Base-by-base conservation (phyloP, 768 basidiomycete species). In the Pleurotus tuoliensis region DNA sequence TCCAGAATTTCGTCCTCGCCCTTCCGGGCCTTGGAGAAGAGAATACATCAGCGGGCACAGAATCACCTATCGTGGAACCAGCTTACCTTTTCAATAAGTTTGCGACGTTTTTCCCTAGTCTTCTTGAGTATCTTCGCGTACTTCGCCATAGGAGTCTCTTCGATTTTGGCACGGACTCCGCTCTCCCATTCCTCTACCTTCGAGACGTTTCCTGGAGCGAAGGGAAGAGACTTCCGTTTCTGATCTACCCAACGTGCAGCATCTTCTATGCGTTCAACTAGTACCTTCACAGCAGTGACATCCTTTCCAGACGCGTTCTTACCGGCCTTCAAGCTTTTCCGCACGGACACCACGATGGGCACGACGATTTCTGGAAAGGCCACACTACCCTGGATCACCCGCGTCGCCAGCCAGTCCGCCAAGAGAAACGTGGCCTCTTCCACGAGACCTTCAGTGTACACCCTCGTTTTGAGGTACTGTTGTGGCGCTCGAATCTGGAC, bases 301-400 rank as follows among this genome's bases (percentile, higher is more conserved):
- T 88, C 87, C 65, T 91, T 91, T 0, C 74, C 69, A 47, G 72
- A 63, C 45, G 69, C 63, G 37, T 76, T 67, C 56, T 80, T 81
- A 22, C 77, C 74, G 39, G 71, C 75, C 69, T 97, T 98, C 61
- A 95, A 63, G 55, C 82, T 78, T 61, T 88, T 87, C 44, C 85
- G 84, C 50, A 99, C 74, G 1, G 82, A 75, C 9, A 90, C 79
- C 13, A 86, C 72, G 38, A 94, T 74, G 2, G 95, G 94, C 11
- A 98, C 82, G 12, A 85, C 78, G 40, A 96, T 79, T 72, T 99
- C 97, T 2, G 97, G 96, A 78, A 97, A 98, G 0, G 92, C 92
- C 58, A 98, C 86, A 69, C 88, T 91, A 1, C 84, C 88, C 48
- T 92, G 88, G 0, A 95, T 84, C 0, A 82, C 74, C 7, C 72